Conservation (phyloP, 176 grass and related monocot species). For the Olyra latifolia region DNA sequence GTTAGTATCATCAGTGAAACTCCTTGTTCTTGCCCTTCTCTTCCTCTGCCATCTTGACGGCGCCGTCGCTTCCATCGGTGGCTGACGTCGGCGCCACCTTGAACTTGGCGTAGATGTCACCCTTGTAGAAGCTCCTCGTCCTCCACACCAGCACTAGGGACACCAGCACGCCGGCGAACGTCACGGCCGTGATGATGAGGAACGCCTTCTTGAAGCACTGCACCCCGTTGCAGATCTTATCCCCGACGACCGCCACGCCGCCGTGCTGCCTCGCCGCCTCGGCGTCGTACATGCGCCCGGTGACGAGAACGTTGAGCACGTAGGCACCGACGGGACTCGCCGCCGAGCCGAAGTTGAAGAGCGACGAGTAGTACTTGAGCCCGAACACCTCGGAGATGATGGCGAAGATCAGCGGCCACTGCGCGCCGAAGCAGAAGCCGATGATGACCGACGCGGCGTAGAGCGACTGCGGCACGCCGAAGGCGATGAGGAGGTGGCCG, state of each 20-base stretch:
- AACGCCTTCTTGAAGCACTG: constrained; percentile 40
- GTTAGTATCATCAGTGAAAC: neutral
- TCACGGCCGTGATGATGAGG: constrained; percentile 40
- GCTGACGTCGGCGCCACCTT: constrained; percentile 15
- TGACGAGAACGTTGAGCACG: constrained; percentile 55
- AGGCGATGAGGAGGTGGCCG: constrained; percentile 84
- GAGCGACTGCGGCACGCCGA: constrained; percentile 64
- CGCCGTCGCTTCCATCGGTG: neutral
- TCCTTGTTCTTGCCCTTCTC: constrained; percentile 18
- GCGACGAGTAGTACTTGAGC: constrained; percentile 86
- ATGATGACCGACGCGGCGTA: constrained; percentile 72
- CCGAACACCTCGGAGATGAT: constrained; percentile 96
- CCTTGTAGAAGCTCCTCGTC: constrained; percentile 42
- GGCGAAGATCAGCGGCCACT: constrained; percentile 84
- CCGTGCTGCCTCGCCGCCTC: constrained; percentile 44
- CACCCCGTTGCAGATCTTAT: constrained; percentile 39
- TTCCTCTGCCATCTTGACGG: neutral
- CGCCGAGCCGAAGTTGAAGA: constrained; percentile 80
- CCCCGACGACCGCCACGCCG: neutral
- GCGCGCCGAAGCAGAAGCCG: constrained; percentile 92
- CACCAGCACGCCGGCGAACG: constrained; percentile 31
- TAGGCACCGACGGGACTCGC: constrained; percentile 76
- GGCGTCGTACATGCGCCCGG: constrained; percentile 53
- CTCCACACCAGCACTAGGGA: constrained; percentile 47
- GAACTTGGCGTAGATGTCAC: constrained; percentile 47